These are phyloP conservation scores for Lobulomyces angularis DNA, from an alignment of 192 early-diverging fungal species.

Conservation along the genomic window DNA sequence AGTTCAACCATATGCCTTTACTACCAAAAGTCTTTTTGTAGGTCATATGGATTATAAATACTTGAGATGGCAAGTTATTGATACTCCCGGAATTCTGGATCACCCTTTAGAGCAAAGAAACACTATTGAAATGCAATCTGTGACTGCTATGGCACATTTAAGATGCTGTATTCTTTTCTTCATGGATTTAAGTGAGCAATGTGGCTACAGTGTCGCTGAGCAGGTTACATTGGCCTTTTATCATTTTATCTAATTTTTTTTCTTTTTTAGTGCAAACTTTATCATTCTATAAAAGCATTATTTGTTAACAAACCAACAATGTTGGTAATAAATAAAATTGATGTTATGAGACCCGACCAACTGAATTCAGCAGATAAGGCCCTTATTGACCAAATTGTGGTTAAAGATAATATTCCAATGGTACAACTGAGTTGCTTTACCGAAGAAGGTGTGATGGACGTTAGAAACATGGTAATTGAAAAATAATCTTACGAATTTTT, in stretches of 20 bases:
- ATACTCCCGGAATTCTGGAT: slow-evolving; percentile 99
- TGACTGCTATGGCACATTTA: slow-evolving; percentile 97
- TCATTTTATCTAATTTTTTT: slow-evolving; percentile 7
- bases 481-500: background rate
- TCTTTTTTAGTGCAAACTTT: slow-evolving; percentile 53
- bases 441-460: slow-evolving; percentile 94
- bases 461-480: too few species aligned
- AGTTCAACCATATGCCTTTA: slow-evolving; percentile 99
- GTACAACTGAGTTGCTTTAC: slow-evolving; percentile 79
- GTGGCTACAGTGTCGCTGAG: slow-evolving; percentile 90
- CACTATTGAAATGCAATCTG: slow-evolving; percentile 99
- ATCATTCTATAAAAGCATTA: slow-evolving; percentile 91
- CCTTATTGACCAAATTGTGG: slow-evolving; percentile 61
- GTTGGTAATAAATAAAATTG: slow-evolving; percentile 94
- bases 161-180: slow-evolving; percentile 94
- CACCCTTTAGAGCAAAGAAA: slow-evolving; percentile 98
- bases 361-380: slow-evolving; percentile 55
- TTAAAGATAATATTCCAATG: slow-evolving; percentile 56
- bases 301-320: slow-evolving; percentile 97
- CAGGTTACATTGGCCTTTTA: slow-evolving; percentile 61
- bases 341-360: slow-evolving; percentile 69
- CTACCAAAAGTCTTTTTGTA: slow-evolving; percentile 98
- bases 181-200: slow-evolving; percentile 94
- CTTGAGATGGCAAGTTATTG: slow-evolving; percentile 99
- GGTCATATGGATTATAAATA: slow-evolving; percentile 99